Base-by-base conservation (phyloP, 495 filamentous ascomycete genomes). In the Hypoxylon fuscum region DNA sequence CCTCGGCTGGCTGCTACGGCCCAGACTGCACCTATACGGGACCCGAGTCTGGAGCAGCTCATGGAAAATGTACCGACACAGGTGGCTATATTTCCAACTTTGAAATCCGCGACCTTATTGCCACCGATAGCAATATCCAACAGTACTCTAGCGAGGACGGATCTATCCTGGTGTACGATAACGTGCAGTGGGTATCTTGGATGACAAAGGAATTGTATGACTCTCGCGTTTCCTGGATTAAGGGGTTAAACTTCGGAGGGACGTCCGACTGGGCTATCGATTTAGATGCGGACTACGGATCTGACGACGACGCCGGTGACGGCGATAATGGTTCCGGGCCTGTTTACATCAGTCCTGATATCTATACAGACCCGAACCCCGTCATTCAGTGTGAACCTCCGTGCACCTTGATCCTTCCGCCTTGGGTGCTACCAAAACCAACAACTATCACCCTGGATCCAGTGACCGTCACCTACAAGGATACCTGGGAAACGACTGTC, bases 1-100 rank as follows among this genome's bases (percentile, higher is more conserved):
- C 65, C 14, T 32, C 65, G 9, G 37, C 64, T 6, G 55, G 65
- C 3, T 74, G 72, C 40, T 17, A n/a, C 12, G 1, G 31, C 12
- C 8, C 12, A 32, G 12, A 12, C 9, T 32, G 31, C 9, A 12
- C 31, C 2, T 32, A 2, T 32, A 32, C 7, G 8, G 8, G 27
- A 29, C 27, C n/a, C n/a, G n/a, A 29, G 27, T 32, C 7, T 32
- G 6, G 6, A 10, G 1, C 31, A 9, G n/a, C 12, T 10, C 31
- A 32, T 32, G 12, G 8, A 10, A 32, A 32, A 3, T 32, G 31
- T 32, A 32, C n/a, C n/a, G n/a, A n/a, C 31, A 32, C 6, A 2
- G 8, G 31, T 8, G 31, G 6, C 7, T 9, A 12, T 32, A 32
- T 12, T 12, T 32, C 31, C 31, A 32, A 32, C 31, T 32, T n/a